Percentiles rank a stretch among this genome's conserved stretches.
These are phyloP conservation scores for Suillus spraguei DNA, from an alignment of 768 basidiomycete genomes.

Conservation along the genomic window DNA sequence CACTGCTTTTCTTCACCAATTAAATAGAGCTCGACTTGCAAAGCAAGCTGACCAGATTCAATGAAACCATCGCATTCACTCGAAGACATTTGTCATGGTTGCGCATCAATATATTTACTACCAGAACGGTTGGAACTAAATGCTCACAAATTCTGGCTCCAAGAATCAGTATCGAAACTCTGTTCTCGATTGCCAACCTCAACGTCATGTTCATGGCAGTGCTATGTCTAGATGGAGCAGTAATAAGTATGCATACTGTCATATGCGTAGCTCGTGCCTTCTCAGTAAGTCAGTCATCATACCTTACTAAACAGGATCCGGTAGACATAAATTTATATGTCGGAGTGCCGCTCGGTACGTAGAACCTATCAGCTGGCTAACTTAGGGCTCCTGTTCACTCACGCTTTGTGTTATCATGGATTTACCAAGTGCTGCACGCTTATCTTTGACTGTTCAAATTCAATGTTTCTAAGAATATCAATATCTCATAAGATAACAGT, in stretches of 20 bases:
- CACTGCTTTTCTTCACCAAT: neutral
- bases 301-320: neutral
- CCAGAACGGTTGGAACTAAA: neutral
- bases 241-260: neutral
- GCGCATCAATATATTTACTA: neutral
- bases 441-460: neutral
- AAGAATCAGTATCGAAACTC: neutral
- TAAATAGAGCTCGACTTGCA: neutral
- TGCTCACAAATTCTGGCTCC: neutral
- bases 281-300: neutral
- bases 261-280: neutral
- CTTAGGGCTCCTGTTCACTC: neutral
- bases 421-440: neutral
- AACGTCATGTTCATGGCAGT: neutral
- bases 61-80: neutral
- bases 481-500: neutral
- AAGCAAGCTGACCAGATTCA: slow-evolving; percentile 1
- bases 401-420: neutral
- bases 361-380: neutral
- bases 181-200: neutral
- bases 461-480: neutral
- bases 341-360: neutral
- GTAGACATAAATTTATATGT: neutral
- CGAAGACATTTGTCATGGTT: too few relatives aligned
- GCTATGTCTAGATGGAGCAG: neutral